Evolutionary conservation across 495 filamentous ascomycete genomes (phyloP), one percentile per base, ranked within the genome.

Genomic region (Hamigera avellanea): DNA sequence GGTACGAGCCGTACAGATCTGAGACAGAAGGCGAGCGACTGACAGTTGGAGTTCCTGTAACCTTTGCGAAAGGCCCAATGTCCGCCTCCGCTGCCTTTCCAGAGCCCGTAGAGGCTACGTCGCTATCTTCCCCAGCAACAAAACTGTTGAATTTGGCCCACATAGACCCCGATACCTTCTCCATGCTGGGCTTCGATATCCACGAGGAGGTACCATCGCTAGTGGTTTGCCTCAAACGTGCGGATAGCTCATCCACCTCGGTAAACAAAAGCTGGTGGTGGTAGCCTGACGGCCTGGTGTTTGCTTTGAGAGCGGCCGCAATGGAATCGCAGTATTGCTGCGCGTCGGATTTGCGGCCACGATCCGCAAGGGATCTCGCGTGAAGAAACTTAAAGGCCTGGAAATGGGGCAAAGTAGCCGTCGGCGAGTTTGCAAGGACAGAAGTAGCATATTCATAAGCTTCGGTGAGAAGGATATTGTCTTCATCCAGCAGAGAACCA

Each of bases 91-190:
- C 64, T 17, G 64, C 75, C 33, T 70, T 73, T 15, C 62, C 61
- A 23, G 80, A 72, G 9, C 72, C 75, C 15, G 69, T 72, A 2
- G 72, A 75, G 15, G 61, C 65, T 26, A 60, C 62, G 40, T 81
- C 77, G 33, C 75, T 75, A 17, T 96, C 89, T 35, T 95, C 89
- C 4, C 93, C 93, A 36, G 82, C 80, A 34, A 99, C 84, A 47
- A 96, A 96, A 40, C 83, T 93, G 52, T 82, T 95, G 61, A 99
- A 93, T 19, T 78, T 83, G 35, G 78, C 81, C 77, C 83, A 89
- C 54, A 95, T 75, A 12, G 79, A 81, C 31, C 76, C 81, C 12
- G 85, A 93, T 0, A 96, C 84, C 51, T 87, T 93, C 53, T 91
- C 86, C 71, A 95, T 89, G 57, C 78, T 95, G 9, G 93, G 84